Conservation (phyloP, 108 stramenopile species). For the Nannochloropsis gaditana region DNA sequence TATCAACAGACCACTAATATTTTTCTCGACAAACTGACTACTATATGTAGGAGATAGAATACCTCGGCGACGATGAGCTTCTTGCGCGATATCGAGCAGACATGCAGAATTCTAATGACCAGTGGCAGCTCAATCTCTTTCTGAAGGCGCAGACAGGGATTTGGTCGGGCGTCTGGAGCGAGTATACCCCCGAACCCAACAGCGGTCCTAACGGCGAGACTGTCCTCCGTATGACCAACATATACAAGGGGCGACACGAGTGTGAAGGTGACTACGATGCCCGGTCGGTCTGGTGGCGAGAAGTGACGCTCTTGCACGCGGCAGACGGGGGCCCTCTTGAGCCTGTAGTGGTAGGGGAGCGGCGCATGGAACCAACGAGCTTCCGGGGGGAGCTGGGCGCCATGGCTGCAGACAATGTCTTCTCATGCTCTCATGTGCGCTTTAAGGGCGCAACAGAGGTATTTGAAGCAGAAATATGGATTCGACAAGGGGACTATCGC, state of each 20-base stretch:
- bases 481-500: conserved; percentile 11
- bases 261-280: background rate
- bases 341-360: background rate
- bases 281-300: background rate
- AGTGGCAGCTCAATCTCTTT: conserved; percentile 6
- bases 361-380: background rate
- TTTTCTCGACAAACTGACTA: background rate
- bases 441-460: background rate
- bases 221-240: conserved; percentile 10
- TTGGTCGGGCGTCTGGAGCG: conserved; percentile 16
- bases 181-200: background rate
- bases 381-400: background rate
- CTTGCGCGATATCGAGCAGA: background rate
- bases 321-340: background rate
- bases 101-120: conserved; percentile 17
- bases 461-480: conserved; percentile 16
- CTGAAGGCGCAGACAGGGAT: background rate
- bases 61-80: background rate
- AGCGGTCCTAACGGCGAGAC: background rate
- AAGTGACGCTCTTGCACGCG: background rate
- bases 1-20: too few species aligned
- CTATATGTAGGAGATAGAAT: background rate
- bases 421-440: background rate
- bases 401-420: background rate
- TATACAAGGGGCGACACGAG: background rate